A percentile compares a stretch with the other conserved stretches of the same genome.
Evolutionary conservation across 106 monocot species (phyloP).

Genomic region (Dioscorea alata): DNA sequence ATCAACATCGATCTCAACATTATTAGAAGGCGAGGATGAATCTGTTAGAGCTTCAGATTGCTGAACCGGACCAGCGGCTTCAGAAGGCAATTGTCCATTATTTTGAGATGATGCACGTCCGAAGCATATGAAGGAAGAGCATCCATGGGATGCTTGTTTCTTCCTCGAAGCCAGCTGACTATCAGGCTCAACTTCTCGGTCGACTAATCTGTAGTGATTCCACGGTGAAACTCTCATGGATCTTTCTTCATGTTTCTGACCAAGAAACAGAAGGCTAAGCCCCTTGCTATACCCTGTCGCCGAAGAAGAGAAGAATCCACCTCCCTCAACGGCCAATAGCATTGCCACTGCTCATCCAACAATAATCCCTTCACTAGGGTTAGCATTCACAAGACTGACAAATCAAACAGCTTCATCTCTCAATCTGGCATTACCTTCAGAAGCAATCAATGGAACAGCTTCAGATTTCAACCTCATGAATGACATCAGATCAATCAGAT

Average conservation of each 20-base stretch:
- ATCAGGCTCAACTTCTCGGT: slow-evolving; percentile 28
- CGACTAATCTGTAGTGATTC: slow-evolving; percentile 83
- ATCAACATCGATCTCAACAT: background rate
- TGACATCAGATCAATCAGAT: no score
- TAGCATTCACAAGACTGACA: no score
- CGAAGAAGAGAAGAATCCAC: slow-evolving; percentile 95
- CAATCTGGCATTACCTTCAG: background rate
- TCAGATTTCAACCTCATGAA: no score
- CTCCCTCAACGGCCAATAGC: slow-evolving; percentile 93
- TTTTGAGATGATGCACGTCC: slow-evolving; percentile 30
- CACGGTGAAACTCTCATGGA: slow-evolving; percentile 66
- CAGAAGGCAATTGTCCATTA: slow-evolving; percentile 30
- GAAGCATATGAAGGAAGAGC: slow-evolving; percentile 70
- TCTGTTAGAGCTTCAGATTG: slow-evolving; percentile 21
- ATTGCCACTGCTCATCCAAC: slow-evolving; percentile 50
- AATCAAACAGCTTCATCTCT: background rate
- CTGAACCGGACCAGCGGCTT: slow-evolving; percentile 9
- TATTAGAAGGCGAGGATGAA: slow-evolving; percentile 19
- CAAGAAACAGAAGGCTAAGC: slow-evolving; percentile 65
- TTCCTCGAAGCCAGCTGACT: slow-evolving; percentile 39
- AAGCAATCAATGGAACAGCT: no score
- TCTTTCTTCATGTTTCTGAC: slow-evolving; percentile 68
- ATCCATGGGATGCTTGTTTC: slow-evolving; percentile 27
- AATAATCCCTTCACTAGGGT: background rate
- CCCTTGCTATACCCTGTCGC: slow-evolving; percentile 87